Conservation (phyloP, 1,284 basidiomycete genomes). For the Porogramme epimiltina region DNA sequence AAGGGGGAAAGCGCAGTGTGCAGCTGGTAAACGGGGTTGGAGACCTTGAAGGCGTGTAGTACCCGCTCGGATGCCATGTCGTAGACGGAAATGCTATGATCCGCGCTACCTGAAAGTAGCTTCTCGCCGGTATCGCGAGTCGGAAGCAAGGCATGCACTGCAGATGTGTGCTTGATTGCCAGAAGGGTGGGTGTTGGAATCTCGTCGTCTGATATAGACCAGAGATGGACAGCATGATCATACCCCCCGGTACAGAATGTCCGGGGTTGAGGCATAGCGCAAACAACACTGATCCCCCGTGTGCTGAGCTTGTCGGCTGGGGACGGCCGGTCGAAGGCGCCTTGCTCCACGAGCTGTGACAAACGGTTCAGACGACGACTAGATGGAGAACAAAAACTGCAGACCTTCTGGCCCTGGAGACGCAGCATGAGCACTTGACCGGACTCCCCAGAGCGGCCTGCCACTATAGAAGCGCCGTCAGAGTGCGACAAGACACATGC, state of each 20-base stretch:
- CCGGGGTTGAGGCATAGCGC: conserved; percentile 39
- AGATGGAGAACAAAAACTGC: not conserved
- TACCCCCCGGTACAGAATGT: conserved; percentile 53
- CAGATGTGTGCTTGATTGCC: conserved; percentile 45
- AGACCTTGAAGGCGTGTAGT: conserved; percentile 40
- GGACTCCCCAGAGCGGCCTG: conserved; percentile 41
- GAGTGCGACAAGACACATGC: conserved; percentile 39
- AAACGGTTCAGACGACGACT: not conserved
- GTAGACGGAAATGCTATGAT: conserved; percentile 46
- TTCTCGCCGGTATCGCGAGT: conserved; percentile 48
- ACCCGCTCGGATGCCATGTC: conserved; percentile 49
- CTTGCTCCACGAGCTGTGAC: conserved; percentile 16
- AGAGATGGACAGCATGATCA: conserved; percentile 50
- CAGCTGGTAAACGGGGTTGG: conserved; percentile 47
- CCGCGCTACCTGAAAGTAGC: conserved; percentile 48
- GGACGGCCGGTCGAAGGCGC: conserved; percentile 32
- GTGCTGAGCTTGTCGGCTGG: conserved; percentile 36
- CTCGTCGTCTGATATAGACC: conserved; percentile 39
- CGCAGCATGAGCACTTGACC: conserved; percentile 35
- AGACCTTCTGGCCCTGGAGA: conserved; percentile 8
- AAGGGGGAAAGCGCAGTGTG: conserved; percentile 40
- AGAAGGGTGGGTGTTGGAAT: conserved; percentile 34
- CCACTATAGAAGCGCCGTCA: conserved; percentile 31
- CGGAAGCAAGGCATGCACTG: conserved; percentile 45
- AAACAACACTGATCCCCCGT: conserved; percentile 45